Conservation (phyloP, 495 filamentous ascomycete genomes). For the Cetradonia linearis region DNA sequence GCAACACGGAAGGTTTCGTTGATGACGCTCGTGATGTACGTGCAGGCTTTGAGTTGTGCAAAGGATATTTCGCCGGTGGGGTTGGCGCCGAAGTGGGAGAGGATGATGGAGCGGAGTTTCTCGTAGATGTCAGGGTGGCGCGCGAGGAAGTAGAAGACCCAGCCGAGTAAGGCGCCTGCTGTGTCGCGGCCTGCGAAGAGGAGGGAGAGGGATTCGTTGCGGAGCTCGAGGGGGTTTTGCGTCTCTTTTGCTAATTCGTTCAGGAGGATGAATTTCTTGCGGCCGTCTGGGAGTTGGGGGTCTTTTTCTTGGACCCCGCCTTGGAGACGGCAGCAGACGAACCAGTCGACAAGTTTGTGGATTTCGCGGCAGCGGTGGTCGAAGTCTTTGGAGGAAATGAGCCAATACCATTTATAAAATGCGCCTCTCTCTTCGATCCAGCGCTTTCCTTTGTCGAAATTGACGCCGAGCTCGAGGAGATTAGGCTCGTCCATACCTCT, state of each 20-base stretch:
- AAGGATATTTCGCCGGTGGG: slow-evolving; percentile 11
- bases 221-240: slow-evolving; percentile 47
- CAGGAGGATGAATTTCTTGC: slow-evolving; percentile 33
- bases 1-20: slow-evolving; percentile 23
- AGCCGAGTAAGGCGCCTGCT: slow-evolving; percentile 35
- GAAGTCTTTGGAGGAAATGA: slow-evolving; percentile 14
- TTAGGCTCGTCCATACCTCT: slow-evolving; percentile 15
- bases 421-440: slow-evolving; percentile 19
- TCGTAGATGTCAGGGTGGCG: slow-evolving; percentile 11
- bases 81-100: slow-evolving; percentile 19
- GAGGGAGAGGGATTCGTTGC: slow-evolving; percentile 54
- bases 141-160: slow-evolving; percentile 19
- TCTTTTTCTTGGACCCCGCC: slow-evolving; percentile 18
- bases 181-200: slow-evolving; percentile 39
- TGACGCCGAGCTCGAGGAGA: slow-evolving; percentile 14
- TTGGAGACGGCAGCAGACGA: slow-evolving; percentile 18
- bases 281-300: slow-evolving; percentile 14
- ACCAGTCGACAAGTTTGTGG: slow-evolving; percentile 17
- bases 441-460: slow-evolving; percentile 18
- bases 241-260: slow-evolving; percentile 52
- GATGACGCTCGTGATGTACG: slow-evolving; percentile 14
- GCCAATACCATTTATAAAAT: slow-evolving; percentile 19
- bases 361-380: slow-evolving; percentile 15
- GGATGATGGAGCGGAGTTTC: slow-evolving; percentile 28
- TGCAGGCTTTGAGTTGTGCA: slow-evolving; percentile 14